A percentile compares a stretch with the other conserved stretches of the same genome.
Evolutionary conservation across 306 rosid species (phyloP).

Genomic region (Hippophae gyantsensis): DNA sequence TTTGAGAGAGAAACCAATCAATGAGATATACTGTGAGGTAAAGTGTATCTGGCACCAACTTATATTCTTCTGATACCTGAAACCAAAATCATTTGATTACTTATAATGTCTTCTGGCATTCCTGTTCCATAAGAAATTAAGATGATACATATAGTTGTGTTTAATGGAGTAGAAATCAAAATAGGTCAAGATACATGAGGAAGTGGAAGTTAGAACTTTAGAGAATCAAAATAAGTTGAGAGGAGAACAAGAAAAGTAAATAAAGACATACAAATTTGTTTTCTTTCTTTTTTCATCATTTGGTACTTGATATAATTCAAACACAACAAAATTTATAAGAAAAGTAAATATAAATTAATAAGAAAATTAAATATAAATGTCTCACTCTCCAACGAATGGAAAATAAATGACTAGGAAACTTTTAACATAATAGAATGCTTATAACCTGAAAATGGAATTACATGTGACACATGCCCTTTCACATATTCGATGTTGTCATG

Average conservation of each 20-base stretch:
- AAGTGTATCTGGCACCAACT: constrained; percentile 67
- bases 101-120: not conserved
- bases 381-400: no score
- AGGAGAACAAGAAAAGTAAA: no score
- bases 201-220: no score
- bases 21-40: constrained; percentile 72
- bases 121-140: not conserved
- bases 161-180: not conserved
- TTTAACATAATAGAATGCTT: no score
- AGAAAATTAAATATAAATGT: no score
- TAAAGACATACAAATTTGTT: no score
- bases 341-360: no score
- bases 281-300: no score
- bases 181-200: no score
- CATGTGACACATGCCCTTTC: not conserved
- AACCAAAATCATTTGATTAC: constrained; percentile 16
- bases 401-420: not conserved
- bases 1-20: constrained; percentile 77
- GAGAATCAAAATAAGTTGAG: no score
- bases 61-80: constrained; percentile 89
- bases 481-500: not conserved
- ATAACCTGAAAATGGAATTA: not conserved
- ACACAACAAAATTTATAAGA: no score
- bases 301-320: no score
- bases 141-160: not conserved